Conservation (phyloP, 345 rosid species). For the Euphorbia peplus region DNA sequence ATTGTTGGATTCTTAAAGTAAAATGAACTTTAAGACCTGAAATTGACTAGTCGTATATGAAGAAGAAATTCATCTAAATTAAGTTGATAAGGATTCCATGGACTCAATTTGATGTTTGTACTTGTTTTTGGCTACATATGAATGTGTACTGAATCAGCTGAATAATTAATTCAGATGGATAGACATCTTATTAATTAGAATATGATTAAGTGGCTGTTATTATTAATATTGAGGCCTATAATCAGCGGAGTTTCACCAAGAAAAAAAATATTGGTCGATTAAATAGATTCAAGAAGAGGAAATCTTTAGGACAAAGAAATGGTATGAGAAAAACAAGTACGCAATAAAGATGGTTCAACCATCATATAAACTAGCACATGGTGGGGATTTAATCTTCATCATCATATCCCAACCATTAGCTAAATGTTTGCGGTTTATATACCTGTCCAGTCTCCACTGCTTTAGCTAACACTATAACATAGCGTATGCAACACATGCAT, state of each 20-base stretch:
- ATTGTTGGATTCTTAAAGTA: neutral
- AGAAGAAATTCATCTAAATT: neutral
- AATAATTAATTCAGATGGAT: no score
- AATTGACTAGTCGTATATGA: constrained; percentile 2
- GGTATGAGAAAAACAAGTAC: neutral
- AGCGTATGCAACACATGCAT: no score
- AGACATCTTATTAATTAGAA: no score
- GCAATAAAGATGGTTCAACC: constrained; percentile 26
- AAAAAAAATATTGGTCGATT: neutral
- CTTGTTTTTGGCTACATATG: neutral
- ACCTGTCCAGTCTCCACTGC: no score
- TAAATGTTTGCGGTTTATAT: constrained; percentile 9
- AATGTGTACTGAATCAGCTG: no score
- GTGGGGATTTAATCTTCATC: constrained; percentile 22
- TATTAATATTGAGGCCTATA: no score
- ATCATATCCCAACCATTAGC: no score
- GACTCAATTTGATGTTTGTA: neutral
- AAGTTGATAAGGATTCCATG: neutral
- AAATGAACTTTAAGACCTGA: neutral
- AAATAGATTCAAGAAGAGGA: neutral
- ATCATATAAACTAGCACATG: no score
- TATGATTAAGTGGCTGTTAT: no score
- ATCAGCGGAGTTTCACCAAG: neutral
- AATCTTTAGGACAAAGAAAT: neutral
- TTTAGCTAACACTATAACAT: no score